phyloP scores from a whole-genome alignment of 192 early-diverging fungal genomes.

The Kickxella alabastrina region DNA sequence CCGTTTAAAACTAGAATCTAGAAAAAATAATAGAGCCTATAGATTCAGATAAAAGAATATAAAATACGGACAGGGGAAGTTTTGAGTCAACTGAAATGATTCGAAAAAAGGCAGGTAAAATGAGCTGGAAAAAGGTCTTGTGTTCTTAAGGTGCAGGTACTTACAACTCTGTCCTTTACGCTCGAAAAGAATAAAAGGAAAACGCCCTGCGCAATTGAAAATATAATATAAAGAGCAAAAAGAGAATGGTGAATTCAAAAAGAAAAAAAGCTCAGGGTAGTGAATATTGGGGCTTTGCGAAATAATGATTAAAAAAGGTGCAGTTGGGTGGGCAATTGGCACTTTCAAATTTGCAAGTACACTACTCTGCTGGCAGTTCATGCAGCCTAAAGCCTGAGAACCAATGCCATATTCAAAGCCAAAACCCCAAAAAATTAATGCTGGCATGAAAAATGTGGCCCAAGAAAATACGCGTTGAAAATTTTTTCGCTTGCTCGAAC shows the following conservation, averaged over 20 bases:
- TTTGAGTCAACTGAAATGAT: neutral
- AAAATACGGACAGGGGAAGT: too few relatives aligned
- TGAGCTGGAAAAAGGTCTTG: neutral
- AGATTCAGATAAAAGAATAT: too few relatives aligned
- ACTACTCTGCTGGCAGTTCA: too few relatives aligned
- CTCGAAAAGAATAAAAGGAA: neutral
- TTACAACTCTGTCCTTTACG: conserved; percentile 2
- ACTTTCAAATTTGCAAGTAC: too few relatives aligned
- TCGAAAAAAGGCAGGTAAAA: neutral
- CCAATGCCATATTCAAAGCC: too few relatives aligned
- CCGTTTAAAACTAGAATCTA: too few relatives aligned
- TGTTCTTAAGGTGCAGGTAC: neutral
- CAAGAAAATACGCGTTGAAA: too few relatives aligned
- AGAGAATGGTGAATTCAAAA: neutral
- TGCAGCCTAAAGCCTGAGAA: too few relatives aligned
- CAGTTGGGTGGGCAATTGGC: neutral
- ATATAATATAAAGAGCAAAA: neutral
- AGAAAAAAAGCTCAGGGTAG: neutral
- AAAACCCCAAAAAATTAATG: neutral
- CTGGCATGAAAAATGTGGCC: neutral
- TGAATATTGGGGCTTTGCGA: too few relatives aligned
- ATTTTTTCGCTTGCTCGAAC: too few relatives aligned
- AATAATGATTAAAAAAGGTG: too few relatives aligned
- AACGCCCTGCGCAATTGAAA: conserved; percentile 1
- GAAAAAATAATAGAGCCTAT: too few relatives aligned